A percentile compares a stretch with the other conserved stretches of the same genome.
Evolutionary conservation across 2,329 filamentous ascomycete species (phyloP).

Genomic region (Fonsecaea erecta): DNA sequence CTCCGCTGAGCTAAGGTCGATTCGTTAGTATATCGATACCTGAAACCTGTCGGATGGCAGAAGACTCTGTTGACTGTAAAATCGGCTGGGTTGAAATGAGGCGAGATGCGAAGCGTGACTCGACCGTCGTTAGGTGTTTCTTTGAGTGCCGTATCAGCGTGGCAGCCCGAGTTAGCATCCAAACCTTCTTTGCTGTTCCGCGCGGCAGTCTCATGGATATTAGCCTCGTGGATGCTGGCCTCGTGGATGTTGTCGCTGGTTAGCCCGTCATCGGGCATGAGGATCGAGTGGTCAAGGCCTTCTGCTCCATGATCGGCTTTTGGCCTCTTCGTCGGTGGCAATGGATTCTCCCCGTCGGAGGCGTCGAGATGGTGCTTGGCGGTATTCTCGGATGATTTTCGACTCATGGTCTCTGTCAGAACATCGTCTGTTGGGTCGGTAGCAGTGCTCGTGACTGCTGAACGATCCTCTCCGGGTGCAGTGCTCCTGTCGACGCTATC

Average conservation of each 20-base stretch:
- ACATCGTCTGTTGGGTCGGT: not conserved
- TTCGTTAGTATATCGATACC: constrained; percentile 28
- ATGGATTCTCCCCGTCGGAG: not conserved
- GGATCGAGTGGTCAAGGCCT: not conserved
- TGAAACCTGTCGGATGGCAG: constrained; percentile 29
- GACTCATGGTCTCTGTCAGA: not conserved
- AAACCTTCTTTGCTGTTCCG: not conserved
- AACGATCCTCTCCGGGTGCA: not conserved
- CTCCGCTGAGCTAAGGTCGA: constrained; percentile 33
- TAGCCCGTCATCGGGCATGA: not conserved
- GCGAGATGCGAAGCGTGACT: constrained; percentile 17
- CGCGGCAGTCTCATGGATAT: not conserved
- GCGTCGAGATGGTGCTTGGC: not conserved
- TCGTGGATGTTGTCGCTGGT: not conserved
- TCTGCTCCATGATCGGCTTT: not conserved
- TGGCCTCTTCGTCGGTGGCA: constrained; percentile 10
- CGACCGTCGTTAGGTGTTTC: not conserved
- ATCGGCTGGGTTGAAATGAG: constrained; percentile 20
- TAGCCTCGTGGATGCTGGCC: too few species aligned
- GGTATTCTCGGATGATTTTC: not conserved
- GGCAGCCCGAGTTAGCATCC: not conserved
- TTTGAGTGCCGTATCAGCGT: not conserved
- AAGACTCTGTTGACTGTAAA: constrained; percentile 27
- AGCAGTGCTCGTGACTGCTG: not conserved
- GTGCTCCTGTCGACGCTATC: not conserved